A percentile compares a stretch with the other conserved stretches of the same genome.
Conservation (phyloP, 192 early-diverging fungal species). For the Linnemannia schmuckeri region DNA sequence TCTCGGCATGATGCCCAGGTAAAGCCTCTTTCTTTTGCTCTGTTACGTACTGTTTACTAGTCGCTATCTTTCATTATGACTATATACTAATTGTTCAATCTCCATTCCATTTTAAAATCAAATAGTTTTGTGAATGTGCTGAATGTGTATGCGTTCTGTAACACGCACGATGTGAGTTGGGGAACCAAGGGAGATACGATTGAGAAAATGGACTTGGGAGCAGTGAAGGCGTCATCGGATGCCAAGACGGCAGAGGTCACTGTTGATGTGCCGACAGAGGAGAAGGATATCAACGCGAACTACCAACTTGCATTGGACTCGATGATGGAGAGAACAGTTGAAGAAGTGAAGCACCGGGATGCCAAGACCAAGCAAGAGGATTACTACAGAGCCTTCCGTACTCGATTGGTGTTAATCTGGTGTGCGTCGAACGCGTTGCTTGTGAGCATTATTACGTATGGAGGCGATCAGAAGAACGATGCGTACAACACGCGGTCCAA, state of each 20-base stretch:
- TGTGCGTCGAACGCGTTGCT: slow-evolving; percentile 85
- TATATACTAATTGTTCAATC: not conserved
- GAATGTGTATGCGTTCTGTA: slow-evolving; percentile 94
- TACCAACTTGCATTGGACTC: slow-evolving; percentile 81
- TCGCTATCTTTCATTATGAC: not conserved
- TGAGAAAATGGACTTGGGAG: slow-evolving; percentile 75
- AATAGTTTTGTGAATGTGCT: slow-evolving; percentile 82
- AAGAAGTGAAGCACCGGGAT: slow-evolving; percentile 63
- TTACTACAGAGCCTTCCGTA: slow-evolving; percentile 89
- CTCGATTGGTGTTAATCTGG: slow-evolving; percentile 86
- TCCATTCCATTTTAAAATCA: not conserved
- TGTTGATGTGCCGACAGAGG: slow-evolving; percentile 79
- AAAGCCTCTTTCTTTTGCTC: not conserved
- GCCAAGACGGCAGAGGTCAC: slow-evolving; percentile 80
- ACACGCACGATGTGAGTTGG: slow-evolving; percentile 96
- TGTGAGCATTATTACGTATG: slow-evolving; percentile 76
- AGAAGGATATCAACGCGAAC: slow-evolving; percentile 79
- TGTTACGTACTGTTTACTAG: not conserved
- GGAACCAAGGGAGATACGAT: slow-evolving; percentile 93
- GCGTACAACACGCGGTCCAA: slow-evolving; percentile 51
- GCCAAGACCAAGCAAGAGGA: slow-evolving; percentile 86
- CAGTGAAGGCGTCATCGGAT: slow-evolving; percentile 72
- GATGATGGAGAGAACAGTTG: slow-evolving; percentile 58
- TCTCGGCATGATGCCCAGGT: slow-evolving; percentile 62
- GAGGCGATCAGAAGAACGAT: slow-evolving; percentile 47